Conservation (phyloP, 2,329 filamentous ascomycete genomes). For the Hymenoscyphus scutula region DNA sequence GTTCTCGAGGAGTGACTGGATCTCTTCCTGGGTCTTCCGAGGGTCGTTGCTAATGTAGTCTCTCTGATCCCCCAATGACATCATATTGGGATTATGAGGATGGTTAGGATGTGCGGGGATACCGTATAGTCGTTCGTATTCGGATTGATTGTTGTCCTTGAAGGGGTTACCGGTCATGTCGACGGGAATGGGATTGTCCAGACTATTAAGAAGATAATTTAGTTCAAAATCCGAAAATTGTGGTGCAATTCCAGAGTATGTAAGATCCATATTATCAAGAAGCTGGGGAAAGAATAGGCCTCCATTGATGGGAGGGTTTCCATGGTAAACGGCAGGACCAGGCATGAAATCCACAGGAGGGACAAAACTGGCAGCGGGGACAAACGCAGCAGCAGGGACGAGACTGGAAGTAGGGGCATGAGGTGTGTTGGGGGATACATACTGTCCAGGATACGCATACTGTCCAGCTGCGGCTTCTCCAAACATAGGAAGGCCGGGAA, state of each 20-base stretch:
- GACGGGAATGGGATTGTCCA: conserved; percentile 11
- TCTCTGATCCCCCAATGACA: conserved; percentile 15
- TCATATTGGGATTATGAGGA: not conserved
- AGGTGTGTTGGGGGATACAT: not conserved
- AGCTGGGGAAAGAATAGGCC: not conserved
- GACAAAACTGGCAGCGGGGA: not conserved
- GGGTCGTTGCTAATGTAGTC: conserved; percentile 42
- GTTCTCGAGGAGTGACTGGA: conserved; percentile 67
- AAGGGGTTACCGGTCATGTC: not conserved
- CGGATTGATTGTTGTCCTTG: not conserved
- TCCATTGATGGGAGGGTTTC: not conserved
- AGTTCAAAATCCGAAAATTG: not conserved
- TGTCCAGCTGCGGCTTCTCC: not conserved
- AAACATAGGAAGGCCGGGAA: not conserved
- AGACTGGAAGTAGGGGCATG: not conserved
- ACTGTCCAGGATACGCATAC: conserved; percentile 12
- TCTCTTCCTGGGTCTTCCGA: conserved; percentile 59
- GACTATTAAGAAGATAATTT: not conserved
- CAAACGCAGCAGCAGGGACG: not conserved
- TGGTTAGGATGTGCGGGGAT: not conserved
- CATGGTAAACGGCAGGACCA: not conserved
- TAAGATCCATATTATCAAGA: conserved; percentile 1
- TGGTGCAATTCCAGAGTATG: not conserved
- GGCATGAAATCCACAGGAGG: not conserved
- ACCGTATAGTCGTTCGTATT: not conserved